These are phyloP conservation scores for Theobroma grandiflorum DNA, from an alignment of 441 rosid genomes.

Conservation along the genomic window DNA sequence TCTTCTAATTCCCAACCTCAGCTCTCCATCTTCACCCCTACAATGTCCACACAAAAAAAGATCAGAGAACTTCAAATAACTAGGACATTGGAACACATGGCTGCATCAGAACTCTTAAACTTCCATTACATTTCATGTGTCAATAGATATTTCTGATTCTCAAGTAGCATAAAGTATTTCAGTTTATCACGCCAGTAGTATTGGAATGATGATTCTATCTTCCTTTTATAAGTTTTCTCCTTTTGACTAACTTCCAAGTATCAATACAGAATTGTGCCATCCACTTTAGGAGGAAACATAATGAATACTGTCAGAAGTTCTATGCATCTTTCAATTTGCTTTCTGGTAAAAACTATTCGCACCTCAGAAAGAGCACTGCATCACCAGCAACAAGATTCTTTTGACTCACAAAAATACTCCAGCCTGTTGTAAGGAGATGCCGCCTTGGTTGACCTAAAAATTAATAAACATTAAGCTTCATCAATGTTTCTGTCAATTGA, in stretches of 20 bases:
- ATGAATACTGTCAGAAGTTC: neutral
- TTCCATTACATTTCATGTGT: neutral
- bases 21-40: constrained; percentile 93
- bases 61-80: constrained; percentile 27
- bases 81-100: neutral
- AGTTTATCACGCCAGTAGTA: neutral
- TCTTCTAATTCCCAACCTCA: constrained; percentile 94
- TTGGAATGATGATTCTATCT: constrained; percentile 8
- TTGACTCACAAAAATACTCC: constrained; percentile 96
- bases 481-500: constrained; percentile 15
- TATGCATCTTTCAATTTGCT: neutral
- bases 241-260: constrained; percentile 9
- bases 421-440: constrained; percentile 98
- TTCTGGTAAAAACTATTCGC: neutral
- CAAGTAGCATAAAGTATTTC: neutral
- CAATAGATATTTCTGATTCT: constrained; percentile 1
- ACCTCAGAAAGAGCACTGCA: constrained; percentile 98
- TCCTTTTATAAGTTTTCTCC: neutral
- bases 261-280: neutral
- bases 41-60: constrained; percentile 25
- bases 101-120: constrained; percentile 8
- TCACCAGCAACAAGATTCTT: constrained; percentile 98
- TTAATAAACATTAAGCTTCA: constrained; percentile 19
- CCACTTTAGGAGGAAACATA: neutral
- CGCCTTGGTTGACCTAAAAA: constrained; percentile 50